Conservation (phyloP, 352 stramenopile genomes). For the Pythium monospermum region DNA sequence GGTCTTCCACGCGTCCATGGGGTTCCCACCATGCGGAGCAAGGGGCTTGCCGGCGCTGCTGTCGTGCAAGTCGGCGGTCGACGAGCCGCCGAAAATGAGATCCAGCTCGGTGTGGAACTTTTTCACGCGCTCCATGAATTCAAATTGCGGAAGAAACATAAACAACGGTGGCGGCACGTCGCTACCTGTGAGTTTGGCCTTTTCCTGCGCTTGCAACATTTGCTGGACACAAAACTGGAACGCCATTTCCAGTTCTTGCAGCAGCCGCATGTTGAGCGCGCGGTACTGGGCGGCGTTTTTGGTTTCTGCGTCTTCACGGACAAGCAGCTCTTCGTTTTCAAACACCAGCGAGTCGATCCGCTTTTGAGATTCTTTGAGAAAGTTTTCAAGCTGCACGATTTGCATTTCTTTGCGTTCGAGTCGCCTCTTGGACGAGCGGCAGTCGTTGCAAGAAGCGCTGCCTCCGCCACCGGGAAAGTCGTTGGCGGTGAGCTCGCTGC, state of each 20-base stretch:
- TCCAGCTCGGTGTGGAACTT: conserved; percentile 49
- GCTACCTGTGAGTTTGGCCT: background rate
- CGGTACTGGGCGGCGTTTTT: conserved; percentile 50
- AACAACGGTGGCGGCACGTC: conserved; percentile 25
- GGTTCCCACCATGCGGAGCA: too few relatives aligned
- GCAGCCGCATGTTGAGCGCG: conserved; percentile 48
- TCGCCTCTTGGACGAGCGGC: conserved; percentile 46
- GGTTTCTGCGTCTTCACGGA: conserved; percentile 62
- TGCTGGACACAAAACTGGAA: conserved; percentile 66
- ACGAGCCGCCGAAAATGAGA: conserved; percentile 19
- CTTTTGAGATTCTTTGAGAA: conserved; percentile 76
- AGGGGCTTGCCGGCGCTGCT: conserved; percentile 7
- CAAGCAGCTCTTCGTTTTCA: conserved; percentile 61
- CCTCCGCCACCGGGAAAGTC: too few relatives aligned
- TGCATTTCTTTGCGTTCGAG: conserved; percentile 71
- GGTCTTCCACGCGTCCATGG: conserved; percentile 20
- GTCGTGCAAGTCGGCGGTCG: conserved; percentile 16
- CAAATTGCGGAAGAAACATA: conserved; percentile 59
- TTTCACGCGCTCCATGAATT: conserved; percentile 74
- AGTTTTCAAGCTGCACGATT: conserved; percentile 71
- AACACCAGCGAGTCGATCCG: conserved; percentile 55
- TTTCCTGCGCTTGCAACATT: conserved; percentile 30
- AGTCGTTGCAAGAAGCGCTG: conserved; percentile 34
- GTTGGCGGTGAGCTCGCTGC: conserved; percentile 31
- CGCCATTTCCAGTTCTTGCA: conserved; percentile 70